Evolutionary conservation across 2,329 filamentous ascomycete species (phyloP), one percentile per base, ranked within the genome.

Genomic region (Aspergillus pseudoglaucus): DNA sequence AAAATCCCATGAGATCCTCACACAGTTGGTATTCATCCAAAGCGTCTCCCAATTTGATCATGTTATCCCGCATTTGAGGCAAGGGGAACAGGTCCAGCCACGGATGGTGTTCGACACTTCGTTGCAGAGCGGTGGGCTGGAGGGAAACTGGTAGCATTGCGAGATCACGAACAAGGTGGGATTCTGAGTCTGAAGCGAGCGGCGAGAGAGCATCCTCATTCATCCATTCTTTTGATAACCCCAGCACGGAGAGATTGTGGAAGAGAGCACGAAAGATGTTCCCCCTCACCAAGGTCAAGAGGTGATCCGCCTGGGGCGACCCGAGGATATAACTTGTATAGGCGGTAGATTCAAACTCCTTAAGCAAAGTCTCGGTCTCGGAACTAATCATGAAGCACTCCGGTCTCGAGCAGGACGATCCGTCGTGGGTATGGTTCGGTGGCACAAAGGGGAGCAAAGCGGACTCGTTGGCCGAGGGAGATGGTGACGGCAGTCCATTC

Each of bases 71-170:
- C 3, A 65, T 47, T 3, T 53, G 53, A 1, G 50, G 39, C 0
- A 64, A 44, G 2, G 61, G 61, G 15, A 64, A 50, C 4, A 66
- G 32, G 25, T 66, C 63, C 20, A 65, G 53, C 61, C 63, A 65
- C 2, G 61, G 59, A 20, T 61, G 59, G 37, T 66, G 63, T 10
- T 38, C 33, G 20, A 40, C 8, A 40, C 50, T 38, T 42, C n/a
- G 55, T 12, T 57, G 52, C n/a, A 59, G 39, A 14, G 42, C 10
- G 2, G 42, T 38, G 35, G 35, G 35, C 17, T 38, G 35, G 4
- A 38, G 25, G 1, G 52, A 42, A 44, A 2, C 33, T 18, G 15
- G 23, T 12, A 32, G 32, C 25, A 30, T 12, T 23, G 37, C 25
- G 22, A 15, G 25, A 30, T 30, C 10, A 30, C 25, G 25, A 4